These are phyloP conservation scores for Exophiala sp. DNA, from an alignment of 2,329 filamentous ascomycete genomes.

Conservation along the genomic window DNA sequence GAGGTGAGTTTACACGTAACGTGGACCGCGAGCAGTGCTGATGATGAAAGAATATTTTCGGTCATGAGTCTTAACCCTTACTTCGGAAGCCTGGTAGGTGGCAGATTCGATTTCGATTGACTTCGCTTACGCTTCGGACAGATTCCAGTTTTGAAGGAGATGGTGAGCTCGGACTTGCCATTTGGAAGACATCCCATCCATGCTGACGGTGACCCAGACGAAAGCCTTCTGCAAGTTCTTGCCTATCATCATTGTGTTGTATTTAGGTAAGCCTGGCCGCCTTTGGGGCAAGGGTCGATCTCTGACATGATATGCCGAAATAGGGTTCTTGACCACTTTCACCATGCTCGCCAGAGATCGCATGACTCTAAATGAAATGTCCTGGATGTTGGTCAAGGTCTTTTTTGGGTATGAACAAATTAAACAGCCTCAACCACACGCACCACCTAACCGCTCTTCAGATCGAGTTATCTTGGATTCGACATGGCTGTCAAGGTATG, in stretches of 20 bases:
- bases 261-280: slow-evolving; percentile 52
- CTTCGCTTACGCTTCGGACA: slow-evolving; percentile 29
- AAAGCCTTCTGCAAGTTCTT: slow-evolving; percentile 84
- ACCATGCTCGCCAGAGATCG: slow-evolving; percentile 54
- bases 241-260: slow-evolving; percentile 72
- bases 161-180: slow-evolving; percentile 50
- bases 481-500: slow-evolving; percentile 40
- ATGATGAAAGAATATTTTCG: slow-evolving; percentile 63
- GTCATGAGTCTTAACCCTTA: slow-evolving; percentile 81
- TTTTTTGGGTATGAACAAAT: slow-evolving; percentile 51
- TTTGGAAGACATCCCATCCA: neutral
- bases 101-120: neutral
- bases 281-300: too few relatives aligned
- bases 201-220: slow-evolving; percentile 42
- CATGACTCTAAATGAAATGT: slow-evolving; percentile 52
- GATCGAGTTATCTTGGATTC: slow-evolving; percentile 53
- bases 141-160: slow-evolving; percentile 87
- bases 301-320: neutral
- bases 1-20: slow-evolving; percentile 38
- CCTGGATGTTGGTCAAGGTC: slow-evolving; percentile 56
- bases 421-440: neutral
- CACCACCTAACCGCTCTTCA: slow-evolving; percentile 28
- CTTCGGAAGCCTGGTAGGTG: slow-evolving; percentile 67
- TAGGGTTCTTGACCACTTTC: slow-evolving; percentile 76
- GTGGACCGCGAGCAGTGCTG: slow-evolving; percentile 8